These are phyloP conservation scores for Apodospora peruviana DNA, from an alignment of 495 filamentous ascomycete species.

Conservation along the genomic window DNA sequence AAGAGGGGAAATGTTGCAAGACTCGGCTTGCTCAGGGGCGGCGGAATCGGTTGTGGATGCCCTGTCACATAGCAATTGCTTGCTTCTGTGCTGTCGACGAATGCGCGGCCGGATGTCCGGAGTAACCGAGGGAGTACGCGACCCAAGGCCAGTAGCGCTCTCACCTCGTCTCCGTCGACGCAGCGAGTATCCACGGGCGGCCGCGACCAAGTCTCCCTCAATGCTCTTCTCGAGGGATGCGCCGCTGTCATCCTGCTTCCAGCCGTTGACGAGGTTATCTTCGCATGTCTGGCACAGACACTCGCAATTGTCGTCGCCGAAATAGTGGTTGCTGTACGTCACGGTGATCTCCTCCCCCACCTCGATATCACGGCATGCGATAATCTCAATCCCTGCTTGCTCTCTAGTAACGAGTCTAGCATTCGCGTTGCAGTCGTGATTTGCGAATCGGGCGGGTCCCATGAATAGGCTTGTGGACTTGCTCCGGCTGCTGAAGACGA, in stretches of 20 bases:
- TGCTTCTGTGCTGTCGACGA: conserved; percentile 28
- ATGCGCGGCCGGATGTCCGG: conserved; percentile 44
- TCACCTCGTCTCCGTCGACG: conserved; percentile 39
- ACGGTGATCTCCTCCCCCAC: conserved; percentile 94
- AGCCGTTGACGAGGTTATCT: conserved; percentile 68
- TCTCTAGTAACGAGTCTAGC: conserved; percentile 76
- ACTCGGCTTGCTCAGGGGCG: conserved; percentile 12
- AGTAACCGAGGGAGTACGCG: conserved; percentile 41
- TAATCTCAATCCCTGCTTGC: conserved; percentile 80
- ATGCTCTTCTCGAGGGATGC: conserved; percentile 40
- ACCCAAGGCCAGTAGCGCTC: conserved; percentile 29
- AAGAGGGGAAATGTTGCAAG: conserved; percentile 3
- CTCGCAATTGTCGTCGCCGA: conserved; percentile 90
- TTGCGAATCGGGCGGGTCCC: conserved; percentile 91
- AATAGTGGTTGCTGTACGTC: conserved; percentile 91
- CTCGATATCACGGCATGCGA: conserved; percentile 72
- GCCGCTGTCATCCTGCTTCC: conserved; percentile 48
- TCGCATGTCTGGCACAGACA: conserved; percentile 91
- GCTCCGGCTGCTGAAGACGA: conserved; percentile 87
- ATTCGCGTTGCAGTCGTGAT: conserved; percentile 96
- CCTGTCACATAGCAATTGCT: conserved; percentile 20
- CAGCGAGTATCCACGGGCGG: conserved; percentile 35
- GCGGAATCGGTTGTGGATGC: conserved; percentile 17
- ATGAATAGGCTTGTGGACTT: conserved; percentile 86
- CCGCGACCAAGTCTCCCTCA: conserved; percentile 27